A percentile compares a stretch with the other conserved stretches of the same genome.
Conservation (phyloP, 805 yeast genomes). For the Wickerhamiella australiensis region DNA sequence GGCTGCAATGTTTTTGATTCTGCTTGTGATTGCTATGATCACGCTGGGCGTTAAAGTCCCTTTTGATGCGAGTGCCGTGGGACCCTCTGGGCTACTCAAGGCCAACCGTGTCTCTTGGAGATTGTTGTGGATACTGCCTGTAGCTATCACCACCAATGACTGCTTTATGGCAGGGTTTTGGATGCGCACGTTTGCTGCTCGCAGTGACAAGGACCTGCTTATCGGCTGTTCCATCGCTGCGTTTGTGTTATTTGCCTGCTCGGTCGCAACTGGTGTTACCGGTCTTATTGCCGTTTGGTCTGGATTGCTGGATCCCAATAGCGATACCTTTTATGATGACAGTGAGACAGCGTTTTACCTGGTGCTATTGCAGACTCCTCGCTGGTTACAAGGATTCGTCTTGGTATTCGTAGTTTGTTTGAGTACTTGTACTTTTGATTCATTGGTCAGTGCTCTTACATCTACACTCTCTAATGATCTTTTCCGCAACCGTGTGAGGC, state of each 20-base stretch:
- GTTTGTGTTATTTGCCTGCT: constrained; percentile 47
- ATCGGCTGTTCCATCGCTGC: constrained; percentile 71
- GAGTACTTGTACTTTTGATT: constrained; percentile 82
- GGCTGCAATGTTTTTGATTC: constrained; percentile 55
- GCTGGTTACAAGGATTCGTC: constrained; percentile 77
- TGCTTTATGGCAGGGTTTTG: constrained; percentile 87
- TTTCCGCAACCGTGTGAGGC: constrained; percentile 65
- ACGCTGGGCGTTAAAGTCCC: constrained; percentile 69
- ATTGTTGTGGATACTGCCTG: constrained; percentile 65
- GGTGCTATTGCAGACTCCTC: constrained; percentile 58
- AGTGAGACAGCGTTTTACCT: constrained; percentile 55
- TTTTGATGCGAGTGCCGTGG: constrained; percentile 47
- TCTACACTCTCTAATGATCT: constrained; percentile 83
- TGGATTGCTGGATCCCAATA: constrained; percentile 38
- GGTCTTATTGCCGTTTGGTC: constrained; percentile 91
- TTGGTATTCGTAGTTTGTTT: constrained; percentile 59
- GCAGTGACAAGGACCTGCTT: constrained; percentile 57
- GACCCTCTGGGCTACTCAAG: constrained; percentile 51
- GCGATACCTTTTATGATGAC: constrained; percentile 39
- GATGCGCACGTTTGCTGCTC: constrained; percentile 87
- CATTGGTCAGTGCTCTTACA: constrained; percentile 76
- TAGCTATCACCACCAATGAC: constrained; percentile 84
- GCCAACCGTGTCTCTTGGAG: constrained; percentile 78
- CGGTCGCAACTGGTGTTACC: constrained; percentile 64
- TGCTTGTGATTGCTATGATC: constrained; percentile 57